phyloP scores from a whole-genome alignment of 1,139 yeast species.

The Hemisphaericaspora xylofermentans region DNA sequence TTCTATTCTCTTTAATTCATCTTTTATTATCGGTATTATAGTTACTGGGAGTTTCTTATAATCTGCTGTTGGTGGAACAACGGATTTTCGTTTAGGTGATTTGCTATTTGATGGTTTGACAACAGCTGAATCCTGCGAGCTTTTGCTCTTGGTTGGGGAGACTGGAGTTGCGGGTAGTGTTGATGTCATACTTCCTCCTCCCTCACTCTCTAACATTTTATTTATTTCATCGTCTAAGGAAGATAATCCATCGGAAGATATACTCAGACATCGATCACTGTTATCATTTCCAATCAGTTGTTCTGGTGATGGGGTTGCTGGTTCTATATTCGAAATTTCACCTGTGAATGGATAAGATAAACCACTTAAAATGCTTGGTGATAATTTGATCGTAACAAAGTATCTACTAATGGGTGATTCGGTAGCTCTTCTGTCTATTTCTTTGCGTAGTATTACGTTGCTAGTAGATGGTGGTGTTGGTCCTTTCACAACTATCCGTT shows the following conservation, averaged over 20 bases:
- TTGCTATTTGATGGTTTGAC: not conserved
- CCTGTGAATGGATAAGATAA: no score
- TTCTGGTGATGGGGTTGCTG: not conserved
- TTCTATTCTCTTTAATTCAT: constrained; percentile 22
- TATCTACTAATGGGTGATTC: not conserved
- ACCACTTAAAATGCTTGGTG: no score
- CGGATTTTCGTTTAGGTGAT: constrained; percentile 1
- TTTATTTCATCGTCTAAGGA: constrained; percentile 19
- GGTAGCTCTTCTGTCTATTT: not conserved
- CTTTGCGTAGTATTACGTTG: constrained; percentile 1
- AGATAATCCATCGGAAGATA: constrained; percentile 4
- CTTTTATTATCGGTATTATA: constrained; percentile 20
- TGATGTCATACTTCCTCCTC: not conserved
- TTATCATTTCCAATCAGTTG: not conserved
- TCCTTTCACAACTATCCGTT: constrained; percentile 14
- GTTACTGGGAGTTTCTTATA: constrained; percentile 30
- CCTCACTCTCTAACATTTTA: no score
- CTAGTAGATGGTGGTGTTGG: constrained; percentile 7
- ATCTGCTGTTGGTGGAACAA: constrained; percentile 6
- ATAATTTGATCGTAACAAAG: constrained; percentile 2
- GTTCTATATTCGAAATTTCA: not conserved
- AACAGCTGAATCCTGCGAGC: not conserved
- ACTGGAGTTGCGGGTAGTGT: not conserved
- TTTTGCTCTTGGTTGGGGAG: constrained; percentile 1
- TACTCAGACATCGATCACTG: not conserved